A percentile compares a stretch with the other conserved stretches of the same genome.
phyloP scores from a whole-genome alignment of 768 basidiomycete species.

The Leccinum subtestaceum region DNA sequence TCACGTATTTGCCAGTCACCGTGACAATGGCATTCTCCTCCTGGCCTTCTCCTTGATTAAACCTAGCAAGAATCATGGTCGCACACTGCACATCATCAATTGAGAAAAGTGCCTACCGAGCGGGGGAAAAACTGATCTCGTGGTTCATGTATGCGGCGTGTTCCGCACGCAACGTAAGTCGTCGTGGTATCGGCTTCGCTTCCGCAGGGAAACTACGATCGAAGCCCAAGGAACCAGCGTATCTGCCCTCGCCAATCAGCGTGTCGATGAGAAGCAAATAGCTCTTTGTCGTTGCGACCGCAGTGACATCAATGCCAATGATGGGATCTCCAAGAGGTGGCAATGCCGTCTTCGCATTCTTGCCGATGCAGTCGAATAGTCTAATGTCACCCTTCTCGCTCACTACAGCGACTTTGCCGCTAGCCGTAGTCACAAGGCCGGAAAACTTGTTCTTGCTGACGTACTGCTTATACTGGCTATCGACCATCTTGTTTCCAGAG shows the following conservation, averaged over 20 bases:
- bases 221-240: constrained; percentile 81
- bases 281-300: constrained; percentile 92
- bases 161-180: constrained; percentile 84
- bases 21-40: constrained; percentile 96
- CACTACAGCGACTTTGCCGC: constrained; percentile 86
- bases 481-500: constrained; percentile 88
- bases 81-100: background rate
- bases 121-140: constrained; percentile 85
- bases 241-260: constrained; percentile 86
- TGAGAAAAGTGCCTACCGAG: constrained; percentile 54
- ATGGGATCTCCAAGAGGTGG: constrained; percentile 96
- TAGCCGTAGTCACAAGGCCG: constrained; percentile 82
- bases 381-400: constrained; percentile 97
- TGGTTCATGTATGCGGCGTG: constrained; percentile 95
- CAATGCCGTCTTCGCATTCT: constrained; percentile 97
- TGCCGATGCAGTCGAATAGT: constrained; percentile 92
- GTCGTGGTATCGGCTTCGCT: constrained; percentile 86
- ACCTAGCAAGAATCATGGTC: constrained; percentile 46
- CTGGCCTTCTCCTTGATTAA: constrained; percentile 86
- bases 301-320: constrained; percentile 89
- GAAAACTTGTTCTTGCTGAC: constrained; percentile 94
- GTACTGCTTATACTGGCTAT: constrained; percentile 95
- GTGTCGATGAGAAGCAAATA: constrained; percentile 95
- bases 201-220: constrained; percentile 94
- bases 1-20: constrained; percentile 87